Conservation (phyloP, 257 asterid genomes). For the Lycium barbarum region DNA sequence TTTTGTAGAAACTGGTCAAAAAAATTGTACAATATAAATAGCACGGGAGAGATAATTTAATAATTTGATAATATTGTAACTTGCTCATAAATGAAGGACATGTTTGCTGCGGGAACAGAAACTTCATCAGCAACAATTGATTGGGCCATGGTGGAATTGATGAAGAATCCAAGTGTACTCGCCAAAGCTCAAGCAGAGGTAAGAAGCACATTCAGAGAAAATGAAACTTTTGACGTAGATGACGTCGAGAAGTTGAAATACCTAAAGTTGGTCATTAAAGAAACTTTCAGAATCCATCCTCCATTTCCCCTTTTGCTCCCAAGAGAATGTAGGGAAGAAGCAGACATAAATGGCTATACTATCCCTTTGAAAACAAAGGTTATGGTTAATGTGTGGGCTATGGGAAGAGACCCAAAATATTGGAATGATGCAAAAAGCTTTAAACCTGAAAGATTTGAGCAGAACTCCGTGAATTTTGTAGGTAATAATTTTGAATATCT, state of each 20-base stretch:
- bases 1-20: not conserved
- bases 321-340: conserved; percentile 24
- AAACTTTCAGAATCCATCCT: conserved; percentile 32
- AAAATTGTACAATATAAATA: not conserved
- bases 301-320: conserved; percentile 18
- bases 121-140: conserved; percentile 22
- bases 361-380: conserved; percentile 28
- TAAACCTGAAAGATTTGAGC: not conserved
- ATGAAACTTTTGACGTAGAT: not conserved
- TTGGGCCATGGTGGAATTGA: conserved; percentile 33
- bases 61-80: not conserved
- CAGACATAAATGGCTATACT: conserved; percentile 12
- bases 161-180: conserved; percentile 15
- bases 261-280: conserved; percentile 31
- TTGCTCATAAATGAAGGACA: not conserved
- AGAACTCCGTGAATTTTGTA: too few species aligned
- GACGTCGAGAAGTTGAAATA: conserved; percentile 28
- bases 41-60: not conserved
- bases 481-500: not conserved
- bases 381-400: conserved; percentile 30
- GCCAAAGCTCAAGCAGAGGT: conserved; percentile 33
- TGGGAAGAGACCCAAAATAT: conserved; percentile 26
- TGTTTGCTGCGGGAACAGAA: conserved; percentile 30
- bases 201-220: not conserved
- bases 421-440: not conserved